A percentile compares a stretch with the other conserved stretches of the same genome.
Conservation (phyloP, 2,329 filamentous ascomycete genomes). For the Sporothrix brasiliensis region DNA sequence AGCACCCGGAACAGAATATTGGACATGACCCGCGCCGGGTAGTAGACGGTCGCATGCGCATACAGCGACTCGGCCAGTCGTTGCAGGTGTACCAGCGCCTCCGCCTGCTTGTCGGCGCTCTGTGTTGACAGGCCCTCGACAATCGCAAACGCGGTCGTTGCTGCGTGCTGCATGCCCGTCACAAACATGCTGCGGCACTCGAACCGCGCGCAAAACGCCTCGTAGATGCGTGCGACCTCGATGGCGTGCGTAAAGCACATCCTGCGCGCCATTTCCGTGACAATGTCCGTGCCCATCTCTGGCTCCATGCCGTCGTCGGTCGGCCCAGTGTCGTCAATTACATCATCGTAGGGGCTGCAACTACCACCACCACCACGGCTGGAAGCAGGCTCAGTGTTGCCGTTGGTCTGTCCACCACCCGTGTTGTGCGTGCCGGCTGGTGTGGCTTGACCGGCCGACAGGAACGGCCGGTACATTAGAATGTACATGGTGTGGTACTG, state of each 20-base stretch:
- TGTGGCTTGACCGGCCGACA: slow-evolving; percentile 30
- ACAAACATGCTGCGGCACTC: slow-evolving; percentile 31
- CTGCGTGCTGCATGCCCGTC: slow-evolving; percentile 34
- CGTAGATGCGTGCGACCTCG: slow-evolving; percentile 31
- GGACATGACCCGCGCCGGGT: slow-evolving; percentile 29
- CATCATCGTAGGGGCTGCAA: not conserved
- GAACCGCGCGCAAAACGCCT: slow-evolving; percentile 28
- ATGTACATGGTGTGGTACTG: slow-evolving; percentile 32
- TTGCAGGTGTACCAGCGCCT: slow-evolving; percentile 28
- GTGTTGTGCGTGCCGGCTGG: slow-evolving; percentile 21
- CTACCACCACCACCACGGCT: not conserved
- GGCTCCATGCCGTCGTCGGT: slow-evolving; percentile 26
- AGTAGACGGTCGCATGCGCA: slow-evolving; percentile 28
- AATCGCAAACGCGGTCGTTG: slow-evolving; percentile 30
- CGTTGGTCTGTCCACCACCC: slow-evolving; percentile 21
- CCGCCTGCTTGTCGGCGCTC: slow-evolving; percentile 26
- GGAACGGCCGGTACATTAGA: slow-evolving; percentile 28
- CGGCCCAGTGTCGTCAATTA: not conserved
- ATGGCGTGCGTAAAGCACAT: slow-evolving; percentile 30
- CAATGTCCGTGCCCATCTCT: slow-evolving; percentile 25
- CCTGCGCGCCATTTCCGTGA: slow-evolving; percentile 28
- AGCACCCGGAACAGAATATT: slow-evolving; percentile 28
- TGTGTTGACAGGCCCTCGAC: slow-evolving; percentile 28
- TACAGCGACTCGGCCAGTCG: slow-evolving; percentile 26
- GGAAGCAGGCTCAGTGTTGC: not conserved